Conservation (phyloP, 176 grass and related monocot genomes). For the maize (Zea mays) region DNA sequence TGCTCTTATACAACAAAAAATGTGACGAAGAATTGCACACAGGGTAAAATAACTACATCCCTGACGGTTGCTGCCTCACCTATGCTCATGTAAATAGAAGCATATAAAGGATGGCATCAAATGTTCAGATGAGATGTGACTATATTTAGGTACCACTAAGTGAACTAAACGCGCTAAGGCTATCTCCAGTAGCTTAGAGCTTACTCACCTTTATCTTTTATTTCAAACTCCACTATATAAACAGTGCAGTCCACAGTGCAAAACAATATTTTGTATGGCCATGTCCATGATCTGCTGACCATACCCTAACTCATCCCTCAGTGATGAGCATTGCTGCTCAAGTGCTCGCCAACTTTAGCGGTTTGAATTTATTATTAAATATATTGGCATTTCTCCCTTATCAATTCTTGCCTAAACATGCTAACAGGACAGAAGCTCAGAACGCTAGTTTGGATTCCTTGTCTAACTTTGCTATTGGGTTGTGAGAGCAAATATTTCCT, state of each 20-base stretch:
- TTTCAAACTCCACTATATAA: too few relatives aligned
- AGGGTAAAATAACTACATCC: constrained; percentile 4
- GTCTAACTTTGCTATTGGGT: background rate
- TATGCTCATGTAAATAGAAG: background rate
- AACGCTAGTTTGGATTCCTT: background rate
- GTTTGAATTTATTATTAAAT: background rate
- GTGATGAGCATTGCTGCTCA: background rate
- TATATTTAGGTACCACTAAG: background rate
- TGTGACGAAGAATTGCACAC: constrained; percentile 2
- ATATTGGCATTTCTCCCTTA: background rate
- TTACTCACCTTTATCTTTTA: too few relatives aligned
- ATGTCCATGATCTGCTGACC: too few relatives aligned
- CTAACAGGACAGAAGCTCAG: background rate
- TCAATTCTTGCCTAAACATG: background rate
- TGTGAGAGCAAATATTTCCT: background rate
- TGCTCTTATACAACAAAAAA: background rate
- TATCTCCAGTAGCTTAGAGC: too few relatives aligned
- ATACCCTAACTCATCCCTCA: background rate
- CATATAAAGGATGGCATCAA: constrained; percentile 13
- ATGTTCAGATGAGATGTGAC: background rate
- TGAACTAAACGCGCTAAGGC: background rate
- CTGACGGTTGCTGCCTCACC: background rate
- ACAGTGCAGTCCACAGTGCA: too few relatives aligned
- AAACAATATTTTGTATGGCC: too few relatives aligned
- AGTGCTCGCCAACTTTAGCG: background rate